Conservation (phyloP, 192 early-diverging fungal species). For the Coemansia sp. region DNA sequence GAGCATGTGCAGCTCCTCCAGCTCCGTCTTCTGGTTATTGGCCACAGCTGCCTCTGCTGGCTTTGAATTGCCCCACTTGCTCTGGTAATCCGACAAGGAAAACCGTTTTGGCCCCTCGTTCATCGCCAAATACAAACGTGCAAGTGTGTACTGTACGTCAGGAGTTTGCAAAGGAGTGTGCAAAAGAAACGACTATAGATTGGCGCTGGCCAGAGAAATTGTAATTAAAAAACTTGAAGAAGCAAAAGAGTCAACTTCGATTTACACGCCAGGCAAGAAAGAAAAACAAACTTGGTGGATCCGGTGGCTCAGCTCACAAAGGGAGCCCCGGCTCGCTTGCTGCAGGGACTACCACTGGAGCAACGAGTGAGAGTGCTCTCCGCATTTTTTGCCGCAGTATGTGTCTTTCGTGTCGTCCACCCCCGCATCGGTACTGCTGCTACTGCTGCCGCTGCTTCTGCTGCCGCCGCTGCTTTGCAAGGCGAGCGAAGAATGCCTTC, state of each 20-base stretch:
- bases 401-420: neutral
- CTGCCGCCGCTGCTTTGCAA: too few relatives aligned
- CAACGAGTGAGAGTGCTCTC: neutral
- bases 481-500: neutral
- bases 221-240: neutral
- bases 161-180: neutral
- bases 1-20: slow-evolving; percentile 53
- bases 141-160: neutral
- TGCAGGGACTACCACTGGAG: neutral
- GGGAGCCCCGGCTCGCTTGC: neutral
- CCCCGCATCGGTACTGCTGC: too few relatives aligned
- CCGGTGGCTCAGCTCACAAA: neutral
- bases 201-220: neutral
- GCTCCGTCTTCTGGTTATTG: slow-evolving; percentile 44
- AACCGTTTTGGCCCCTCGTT: slow-evolving; percentile 52
- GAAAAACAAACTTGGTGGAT: too few relatives aligned
- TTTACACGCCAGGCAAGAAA: neutral
- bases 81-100: slow-evolving; percentile 52
- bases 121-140: slow-evolving; percentile 16
- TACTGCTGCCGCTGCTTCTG: too few relatives aligned
- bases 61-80: slow-evolving; percentile 38
- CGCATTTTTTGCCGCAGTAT: neutral
- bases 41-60: slow-evolving; percentile 14
- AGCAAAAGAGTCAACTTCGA: too few relatives aligned
- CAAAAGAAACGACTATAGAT: neutral